Percentiles rank a stretch among this genome's conserved stretches.
Conservation (phyloP, 495 filamentous ascomycete species). For the Penicillium desertorum region DNA sequence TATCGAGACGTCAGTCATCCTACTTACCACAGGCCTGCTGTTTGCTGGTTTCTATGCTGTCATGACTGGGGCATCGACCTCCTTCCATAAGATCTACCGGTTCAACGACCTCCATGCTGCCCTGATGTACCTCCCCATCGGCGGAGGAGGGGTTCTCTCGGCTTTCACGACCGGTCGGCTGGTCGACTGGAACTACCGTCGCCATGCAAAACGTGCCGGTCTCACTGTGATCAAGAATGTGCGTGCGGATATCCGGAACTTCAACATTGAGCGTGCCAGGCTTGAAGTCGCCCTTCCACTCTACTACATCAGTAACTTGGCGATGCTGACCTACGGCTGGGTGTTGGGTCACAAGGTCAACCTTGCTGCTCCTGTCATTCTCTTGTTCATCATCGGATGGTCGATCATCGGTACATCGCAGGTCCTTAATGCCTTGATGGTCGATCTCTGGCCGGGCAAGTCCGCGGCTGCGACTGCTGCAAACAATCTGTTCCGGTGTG, state of each 20-base stretch:
- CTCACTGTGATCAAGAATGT: constrained; percentile 37
- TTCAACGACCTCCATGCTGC: constrained; percentile 44
- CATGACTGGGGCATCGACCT: constrained; percentile 48
- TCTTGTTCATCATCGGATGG: constrained; percentile 38
- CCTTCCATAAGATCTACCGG: constrained; percentile 56
- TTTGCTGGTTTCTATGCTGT: constrained; percentile 59
- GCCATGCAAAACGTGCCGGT: constrained; percentile 36
- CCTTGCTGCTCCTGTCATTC: constrained; percentile 35
- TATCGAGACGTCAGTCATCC: constrained; percentile 61
- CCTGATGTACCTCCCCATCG: constrained; percentile 48
- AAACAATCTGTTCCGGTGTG: constrained; percentile 63
- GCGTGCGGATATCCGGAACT: constrained; percentile 41
- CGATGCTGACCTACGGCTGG: constrained; percentile 53
- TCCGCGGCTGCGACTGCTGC: constrained; percentile 63
- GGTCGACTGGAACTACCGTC: constrained; percentile 48
- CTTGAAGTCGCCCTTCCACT: constrained; percentile 39
- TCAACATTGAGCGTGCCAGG: constrained; percentile 47
- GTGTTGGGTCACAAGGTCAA: constrained; percentile 35
- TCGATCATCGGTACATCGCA: constrained; percentile 34
- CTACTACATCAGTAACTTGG: constrained; percentile 28
- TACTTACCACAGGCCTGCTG: constrained; percentile 54
- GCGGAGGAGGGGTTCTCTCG: constrained; percentile 37
- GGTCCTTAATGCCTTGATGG: constrained; percentile 50
- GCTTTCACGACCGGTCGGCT: constrained; percentile 38
- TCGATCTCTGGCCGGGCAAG: constrained; percentile 58